phyloP scores from a whole-genome alignment of 805 yeast species.

The Phaffomyces opuntiae region DNA sequence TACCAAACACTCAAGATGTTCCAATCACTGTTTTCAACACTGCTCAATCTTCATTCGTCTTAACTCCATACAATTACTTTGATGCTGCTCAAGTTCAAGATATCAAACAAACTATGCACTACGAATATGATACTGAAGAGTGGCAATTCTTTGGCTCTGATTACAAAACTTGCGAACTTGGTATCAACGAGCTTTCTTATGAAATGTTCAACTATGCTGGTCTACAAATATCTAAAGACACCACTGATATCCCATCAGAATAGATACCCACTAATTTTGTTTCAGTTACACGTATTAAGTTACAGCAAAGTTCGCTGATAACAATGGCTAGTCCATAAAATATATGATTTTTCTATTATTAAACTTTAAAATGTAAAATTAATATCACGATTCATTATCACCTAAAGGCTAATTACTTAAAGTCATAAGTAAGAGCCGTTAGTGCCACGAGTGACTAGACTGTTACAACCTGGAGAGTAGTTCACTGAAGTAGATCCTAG shows the following conservation, averaged over 20 bases:
- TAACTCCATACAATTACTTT: slow-evolving; percentile 26
- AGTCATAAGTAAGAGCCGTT: too few relatives aligned
- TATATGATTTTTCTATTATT: too few relatives aligned
- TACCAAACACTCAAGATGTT: slow-evolving; percentile 25
- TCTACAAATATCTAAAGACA: slow-evolving; percentile 15
- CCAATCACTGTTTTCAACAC: slow-evolving; percentile 24
- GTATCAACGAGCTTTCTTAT: slow-evolving; percentile 1
- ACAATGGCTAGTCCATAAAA: too few relatives aligned
- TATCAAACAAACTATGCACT: slow-evolving; percentile 18
- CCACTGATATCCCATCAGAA: slow-evolving; percentile 20
- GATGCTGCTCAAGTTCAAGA: slow-evolving; percentile 20
- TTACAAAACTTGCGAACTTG: slow-evolving; percentile 13
- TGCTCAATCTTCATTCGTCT: slow-evolving; percentile 18
- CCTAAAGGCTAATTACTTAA: too few relatives aligned
- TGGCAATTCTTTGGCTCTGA: slow-evolving; percentile 23
- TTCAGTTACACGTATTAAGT: neutral
- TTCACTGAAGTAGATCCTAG: too few relatives aligned
- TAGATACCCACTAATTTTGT: neutral
- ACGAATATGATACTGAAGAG: slow-evolving; percentile 13
- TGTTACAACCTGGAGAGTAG: too few relatives aligned
- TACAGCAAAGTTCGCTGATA: neutral
- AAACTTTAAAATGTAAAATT: too few relatives aligned
- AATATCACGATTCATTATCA: too few relatives aligned
- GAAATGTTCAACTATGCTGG: slow-evolving; percentile 16
- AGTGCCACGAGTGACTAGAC: too few relatives aligned